Conservation (phyloP, 2,329 filamentous ascomycete species). For the Thelonectria rubi region DNA sequence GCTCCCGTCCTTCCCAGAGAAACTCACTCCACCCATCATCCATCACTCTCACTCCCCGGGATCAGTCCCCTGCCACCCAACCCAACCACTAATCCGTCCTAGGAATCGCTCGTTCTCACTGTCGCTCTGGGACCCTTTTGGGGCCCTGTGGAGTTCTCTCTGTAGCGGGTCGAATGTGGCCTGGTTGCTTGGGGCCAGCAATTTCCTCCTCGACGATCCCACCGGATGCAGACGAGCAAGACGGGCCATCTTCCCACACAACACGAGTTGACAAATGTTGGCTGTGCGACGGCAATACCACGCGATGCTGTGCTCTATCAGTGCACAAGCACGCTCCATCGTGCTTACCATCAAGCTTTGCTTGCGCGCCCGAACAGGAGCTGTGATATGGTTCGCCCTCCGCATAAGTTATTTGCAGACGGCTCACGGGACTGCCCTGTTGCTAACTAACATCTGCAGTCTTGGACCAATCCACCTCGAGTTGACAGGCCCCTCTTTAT, state of each 20-base stretch:
- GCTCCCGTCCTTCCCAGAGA: background rate
- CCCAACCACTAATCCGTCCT: slow-evolving; percentile 1
- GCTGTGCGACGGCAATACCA: background rate
- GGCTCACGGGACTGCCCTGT: background rate
- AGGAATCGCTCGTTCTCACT: slow-evolving; percentile 3
- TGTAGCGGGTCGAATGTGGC: slow-evolving; percentile 32
- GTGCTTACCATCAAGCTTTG: background rate
- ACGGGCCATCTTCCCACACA: slow-evolving; percentile 23
- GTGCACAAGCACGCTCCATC: background rate
- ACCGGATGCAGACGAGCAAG: slow-evolving; percentile 21
- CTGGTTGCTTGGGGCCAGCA: slow-evolving; percentile 28
- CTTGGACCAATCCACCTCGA: slow-evolving; percentile 5
- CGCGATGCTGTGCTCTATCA: background rate
- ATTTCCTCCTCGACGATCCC: slow-evolving; percentile 40
- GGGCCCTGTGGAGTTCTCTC: slow-evolving; percentile 2
- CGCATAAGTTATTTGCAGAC: slow-evolving; percentile 11
- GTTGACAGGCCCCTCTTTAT: slow-evolving; percentile 5
- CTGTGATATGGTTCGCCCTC: slow-evolving; percentile 9
- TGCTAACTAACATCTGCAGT: background rate
- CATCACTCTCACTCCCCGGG: slow-evolving; percentile 9
- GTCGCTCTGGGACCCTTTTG: slow-evolving; percentile 11
- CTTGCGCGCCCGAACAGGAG: background rate
- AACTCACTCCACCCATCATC: background rate
- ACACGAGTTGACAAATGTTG: slow-evolving; percentile 15
- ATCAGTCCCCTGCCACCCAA: slow-evolving; percentile 14